Evolutionary conservation across 805 yeast species (phyloP), one percentile per base, ranked within the genome.

Genomic region (Vanderwaltozyma yarrowii): DNA sequence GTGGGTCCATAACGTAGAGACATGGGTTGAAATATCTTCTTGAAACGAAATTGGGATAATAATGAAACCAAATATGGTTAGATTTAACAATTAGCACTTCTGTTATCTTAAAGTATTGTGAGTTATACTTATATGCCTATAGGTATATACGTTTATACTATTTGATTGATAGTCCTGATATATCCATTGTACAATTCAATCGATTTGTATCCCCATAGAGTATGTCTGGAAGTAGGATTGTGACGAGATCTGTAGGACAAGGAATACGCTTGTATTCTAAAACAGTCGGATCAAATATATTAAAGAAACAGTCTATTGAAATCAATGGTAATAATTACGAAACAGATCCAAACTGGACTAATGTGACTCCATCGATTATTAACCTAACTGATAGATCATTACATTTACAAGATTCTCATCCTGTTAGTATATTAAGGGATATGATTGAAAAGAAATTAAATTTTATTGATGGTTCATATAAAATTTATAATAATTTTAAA

Each of bases 361-460:
- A 92, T 53, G 80, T 84, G 1, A 83, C 96, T 0, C 78, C 78
- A 2, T 69, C 80, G 27, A 86, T 92, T 30, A 50, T 79, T 10
- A 70, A 69, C 4, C 64, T 85, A 23, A 76, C 87, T 0, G 80
- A 77, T 18, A 70, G 95, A 44, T 73, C 81, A 36, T 64, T 89
- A 19, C 95, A 89, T 56, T 67, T 75, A 34, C 66, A 83, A 43
- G 73, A 76, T 16, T 64, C 76, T 45, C 97, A 92, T 59, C 98
- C 98, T 6, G 75, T 92, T 29, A 95, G 96, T 3, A 89, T 88
- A 36, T 67, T 92, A 26, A 71, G 87, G 33, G 68, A 73, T 16
- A 65, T 88, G 43, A 76, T 92, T 31, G 94, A 88, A 56, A 61
- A 58, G 14, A 75, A 79, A 42, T 76, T 92, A 55, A 49, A 66